Evolutionary conservation across 495 filamentous ascomycete genomes (phyloP).

Genomic region (Tuber aestivum): DNA sequence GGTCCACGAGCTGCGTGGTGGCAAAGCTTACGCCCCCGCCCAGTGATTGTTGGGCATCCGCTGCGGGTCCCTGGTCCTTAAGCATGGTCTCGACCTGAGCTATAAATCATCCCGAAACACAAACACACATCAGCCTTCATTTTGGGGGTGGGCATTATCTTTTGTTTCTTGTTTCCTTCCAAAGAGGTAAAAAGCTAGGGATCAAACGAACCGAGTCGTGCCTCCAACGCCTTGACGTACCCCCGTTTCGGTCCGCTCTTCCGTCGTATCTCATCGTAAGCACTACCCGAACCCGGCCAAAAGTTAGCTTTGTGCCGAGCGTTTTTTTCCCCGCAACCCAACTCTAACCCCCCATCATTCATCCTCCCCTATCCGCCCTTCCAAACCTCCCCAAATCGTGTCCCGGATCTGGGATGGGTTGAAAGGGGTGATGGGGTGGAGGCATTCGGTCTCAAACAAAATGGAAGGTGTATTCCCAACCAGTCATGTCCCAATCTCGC

Average conservation of each 20-base stretch:
- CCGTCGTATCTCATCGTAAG: conserved; percentile 91
- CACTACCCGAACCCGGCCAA: conserved; percentile 45
- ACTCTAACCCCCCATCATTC: not conserved
- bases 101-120: conserved; percentile 42
- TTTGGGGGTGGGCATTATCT: conserved; percentile 8
- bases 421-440: not conserved
- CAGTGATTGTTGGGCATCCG: conserved; percentile 22
- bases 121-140: conserved; percentile 19
- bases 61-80: conserved; percentile 59
- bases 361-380: not conserved
- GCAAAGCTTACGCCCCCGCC: conserved; percentile 32
- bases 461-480: conserved; percentile 22
- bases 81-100: conserved; percentile 92
- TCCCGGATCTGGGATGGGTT: not conserved
- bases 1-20: conserved; percentile 15
- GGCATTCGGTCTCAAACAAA: not conserved
- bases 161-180: not conserved
- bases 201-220: conserved; percentile 68
- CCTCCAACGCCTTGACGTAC: conserved; percentile 96
- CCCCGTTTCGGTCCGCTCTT: conserved; percentile 98
- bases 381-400: not conserved
- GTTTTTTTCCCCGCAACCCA: not conserved
- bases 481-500: conserved; percentile 77
- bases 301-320: conserved; percentile 8
- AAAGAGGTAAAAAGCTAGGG: conserved; percentile 1